A percentile compares a stretch with the other conserved stretches of the same genome.
phyloP scores from a whole-genome alignment of 306 rosid genomes.

The Pachyrhizus erosus region DNA sequence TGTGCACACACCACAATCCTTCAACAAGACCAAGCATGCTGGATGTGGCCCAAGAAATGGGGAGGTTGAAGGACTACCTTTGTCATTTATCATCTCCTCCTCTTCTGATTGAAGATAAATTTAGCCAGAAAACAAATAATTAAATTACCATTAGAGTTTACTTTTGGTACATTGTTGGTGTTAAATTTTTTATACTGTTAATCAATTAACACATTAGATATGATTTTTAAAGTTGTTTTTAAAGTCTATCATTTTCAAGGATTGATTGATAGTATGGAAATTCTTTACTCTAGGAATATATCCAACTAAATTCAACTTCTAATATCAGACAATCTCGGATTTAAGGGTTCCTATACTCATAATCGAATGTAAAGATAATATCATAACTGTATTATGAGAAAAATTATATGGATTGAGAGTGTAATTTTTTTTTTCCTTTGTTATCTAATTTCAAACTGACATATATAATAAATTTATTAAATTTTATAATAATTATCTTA shows the following conservation, averaged over 20 bases:
- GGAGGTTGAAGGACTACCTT: slow-evolving; percentile 66
- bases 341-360: neutral
- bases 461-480: too few species aligned
- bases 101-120: neutral
- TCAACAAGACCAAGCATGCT: slow-evolving; percentile 70
- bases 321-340: neutral
- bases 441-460: too few species aligned
- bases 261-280: neutral
- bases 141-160: neutral
- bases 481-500: too few species aligned
- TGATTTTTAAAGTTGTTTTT: neutral
- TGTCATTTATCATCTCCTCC: slow-evolving; percentile 43
- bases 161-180: neutral
- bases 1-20: slow-evolving; percentile 68
- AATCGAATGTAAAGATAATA: too few species aligned
- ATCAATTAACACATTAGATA: neutral
- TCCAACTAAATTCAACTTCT: neutral
- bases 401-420: too few species aligned
- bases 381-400: neutral
- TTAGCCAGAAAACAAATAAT: slow-evolving; percentile 7
- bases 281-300: neutral
- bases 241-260: neutral
- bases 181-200: neutral
- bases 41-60: slow-evolving; percentile 69
- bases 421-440: too few species aligned